Conservation (phyloP, 208 protist species). For the Trypanosomatidae sp. region DNA sequence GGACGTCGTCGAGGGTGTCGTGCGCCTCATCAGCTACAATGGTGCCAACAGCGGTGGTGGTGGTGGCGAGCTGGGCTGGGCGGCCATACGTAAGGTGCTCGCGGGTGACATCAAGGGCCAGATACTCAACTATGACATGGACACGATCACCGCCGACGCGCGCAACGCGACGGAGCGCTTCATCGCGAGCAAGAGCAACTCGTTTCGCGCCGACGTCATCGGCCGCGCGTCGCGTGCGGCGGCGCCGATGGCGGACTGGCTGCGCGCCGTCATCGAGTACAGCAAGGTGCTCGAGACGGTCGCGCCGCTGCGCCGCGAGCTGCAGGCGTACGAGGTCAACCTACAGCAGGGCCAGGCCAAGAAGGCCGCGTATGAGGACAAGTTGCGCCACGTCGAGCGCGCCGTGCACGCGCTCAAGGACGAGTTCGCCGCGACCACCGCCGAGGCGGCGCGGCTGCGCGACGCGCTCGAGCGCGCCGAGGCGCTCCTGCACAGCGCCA, state of each 20-base stretch:
- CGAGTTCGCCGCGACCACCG: constrained; percentile 90
- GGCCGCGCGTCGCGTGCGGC: constrained; percentile 89
- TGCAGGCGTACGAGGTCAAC: constrained; percentile 70
- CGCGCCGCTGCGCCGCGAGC: constrained; percentile 78
- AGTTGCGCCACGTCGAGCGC: constrained; percentile 86
- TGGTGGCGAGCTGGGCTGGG: constrained; percentile 85
- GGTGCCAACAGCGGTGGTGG: too few species aligned
- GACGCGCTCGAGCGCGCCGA: constrained; percentile 87
- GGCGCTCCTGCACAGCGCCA: constrained; percentile 74
- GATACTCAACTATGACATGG: constrained; percentile 94
- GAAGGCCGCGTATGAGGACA: constrained; percentile 78
- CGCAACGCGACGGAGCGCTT: constrained; percentile 81
- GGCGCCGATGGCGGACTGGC: constrained; percentile 95
- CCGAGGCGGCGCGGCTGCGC: constrained; percentile 88
- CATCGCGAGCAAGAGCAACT: constrained; percentile 70
- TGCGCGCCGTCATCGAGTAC: constrained; percentile 95
- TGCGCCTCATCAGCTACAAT: constrained; percentile 91
- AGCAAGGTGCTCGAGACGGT: constrained; percentile 91
- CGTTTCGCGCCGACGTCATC: constrained; percentile 91
- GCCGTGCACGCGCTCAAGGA: constrained; percentile 87
- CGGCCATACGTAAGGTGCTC: constrained; percentile 92
- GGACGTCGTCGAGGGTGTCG: constrained; percentile 94
- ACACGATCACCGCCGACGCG: constrained; percentile 50
- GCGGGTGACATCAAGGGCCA: constrained; percentile 87
- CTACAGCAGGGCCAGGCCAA: constrained; percentile 76